Evolutionary conservation across 768 basidiomycete species (phyloP), one percentile per base, ranked within the genome.

Genomic region (Pluteus cervinus): DNA sequence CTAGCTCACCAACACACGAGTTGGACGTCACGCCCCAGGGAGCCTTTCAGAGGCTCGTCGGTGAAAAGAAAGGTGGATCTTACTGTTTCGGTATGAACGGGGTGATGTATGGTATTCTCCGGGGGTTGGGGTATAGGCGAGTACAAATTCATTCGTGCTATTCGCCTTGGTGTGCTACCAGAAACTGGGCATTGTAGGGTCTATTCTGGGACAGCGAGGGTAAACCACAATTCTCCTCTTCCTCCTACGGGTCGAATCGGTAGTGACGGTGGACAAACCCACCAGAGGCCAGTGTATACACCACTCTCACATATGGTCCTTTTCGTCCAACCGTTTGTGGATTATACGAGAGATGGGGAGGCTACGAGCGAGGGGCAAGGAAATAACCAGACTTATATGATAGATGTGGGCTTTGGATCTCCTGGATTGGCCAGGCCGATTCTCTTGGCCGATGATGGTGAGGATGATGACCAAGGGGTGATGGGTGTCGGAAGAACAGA

Each of bases 361-460:
- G n/a, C n/a, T n/a, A n/a, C n/a, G n/a, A n/a, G n/a, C n/a, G n/a
- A n/a, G n/a, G n/a, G n/a, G n/a, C n/a, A n/a, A n/a, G n/a, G n/a
- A n/a, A 51, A 44, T 26, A 57, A 54, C 35, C 37, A 48, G 36
- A 61, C 60, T 1, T 63, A 54, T 36, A 15, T 60, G 7, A 54
- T 58, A 10, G 60, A 62, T 41, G 57, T 53, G 5, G 60, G 61
- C 8, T 57, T 58, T 37, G 59, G 61, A 4, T 43, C 50, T 6
- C 28, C 45, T 7, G 43, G 47, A 1, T 47, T 55, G n/a, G 48
- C 48, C 8, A 28, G 51, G 21, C 61, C 59, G 3, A 53, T 62
- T 21, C 44, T 57, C 1, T 49, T 62, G n/a, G 50, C 55, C 17
- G 47, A 53, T 30, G 42, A 33, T 5, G n/a, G n/a, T n/a, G n/a